Evolutionary conservation across 139 green algal species (phyloP), one percentile per base, ranked within the genome.

Genomic region (Pedinophyceae sp.): DNA sequence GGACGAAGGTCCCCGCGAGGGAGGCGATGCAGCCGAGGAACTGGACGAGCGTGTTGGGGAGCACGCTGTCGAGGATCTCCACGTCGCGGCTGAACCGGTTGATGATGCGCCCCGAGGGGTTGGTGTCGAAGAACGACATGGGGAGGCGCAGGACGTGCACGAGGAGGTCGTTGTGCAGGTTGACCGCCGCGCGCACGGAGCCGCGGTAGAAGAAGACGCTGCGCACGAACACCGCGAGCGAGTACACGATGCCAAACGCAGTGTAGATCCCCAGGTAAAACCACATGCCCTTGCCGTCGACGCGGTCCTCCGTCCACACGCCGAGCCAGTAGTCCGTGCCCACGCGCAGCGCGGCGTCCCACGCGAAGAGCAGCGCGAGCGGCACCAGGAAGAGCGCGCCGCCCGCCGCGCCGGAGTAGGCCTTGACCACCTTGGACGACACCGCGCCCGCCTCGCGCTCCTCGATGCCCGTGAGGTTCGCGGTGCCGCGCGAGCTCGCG

Each of bases 121-220:
- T 95, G 40, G 82, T 92, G 78, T 95, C 84, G 54, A 95, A 95
- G 71, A 95, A 95, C 23, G 61, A 27, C 67, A 93, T 87, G 50
- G 80, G 82, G 51, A 82, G 66, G 22, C 59, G 64, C 68, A 88
- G 64, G 1, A 89, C 54, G 40, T 78, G 64, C 29, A 58, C 27
- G 52, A 87, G 68, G 55, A 90, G 70, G 22, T 60, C 40, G 55
- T 84, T 73, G 69, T 86, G 75, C 53, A 82, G 59, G 23, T 54
- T 64, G 17, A 77, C 60, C 0, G 66, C 60, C 13, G 69, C 61
- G 18, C 60, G 49, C 20, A 80, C 66, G 40, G 19, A 48, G 28
- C 50, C 19, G 7, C 5, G 5, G 50, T 10, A 10, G 27, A 52
- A 23, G 23, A 28, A 52, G 10, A 52, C 7, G 23, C 23, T 52